These are phyloP conservation scores for Blastocystis sp. DNA, from an alignment of 352 stramenopile species.

Conservation along the genomic window DNA sequence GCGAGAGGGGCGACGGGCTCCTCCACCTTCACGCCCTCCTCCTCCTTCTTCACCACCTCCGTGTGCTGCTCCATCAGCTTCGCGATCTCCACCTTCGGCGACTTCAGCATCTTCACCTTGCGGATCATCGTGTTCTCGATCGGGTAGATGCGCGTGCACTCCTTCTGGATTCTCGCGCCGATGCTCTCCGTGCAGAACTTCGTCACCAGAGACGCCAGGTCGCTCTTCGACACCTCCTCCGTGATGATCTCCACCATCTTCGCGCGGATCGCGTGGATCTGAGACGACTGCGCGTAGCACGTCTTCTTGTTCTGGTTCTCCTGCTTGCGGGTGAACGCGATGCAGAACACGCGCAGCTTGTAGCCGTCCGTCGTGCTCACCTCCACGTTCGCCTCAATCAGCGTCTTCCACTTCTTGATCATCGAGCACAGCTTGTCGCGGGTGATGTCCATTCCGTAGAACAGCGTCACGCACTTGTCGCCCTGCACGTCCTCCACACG, in stretches of 20 bases:
- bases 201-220: slow-evolving; percentile 98
- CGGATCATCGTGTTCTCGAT: slow-evolving; percentile 98
- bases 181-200: slow-evolving; percentile 98
- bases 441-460: slow-evolving; percentile 90
- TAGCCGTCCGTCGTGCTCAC: slow-evolving; percentile 99
- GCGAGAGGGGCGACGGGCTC: slow-evolving; percentile 1
- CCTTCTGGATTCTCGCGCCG: slow-evolving; percentile 95
- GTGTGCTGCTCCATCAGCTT: slow-evolving; percentile 99
- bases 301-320: slow-evolving; percentile 98
- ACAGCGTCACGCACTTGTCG: slow-evolving; percentile 84
- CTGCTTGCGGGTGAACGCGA: slow-evolving; percentile 97
- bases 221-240: slow-evolving; percentile 94
- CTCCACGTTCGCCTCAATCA: slow-evolving; percentile 98
- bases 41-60: slow-evolving; percentile 86
- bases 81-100: slow-evolving; percentile 99
- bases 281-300: slow-evolving; percentile 95
- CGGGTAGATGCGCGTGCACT: slow-evolving; percentile 95
- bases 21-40: slow-evolving; percentile 76
- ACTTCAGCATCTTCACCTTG: slow-evolving; percentile 99
- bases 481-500: slow-evolving; percentile 96
- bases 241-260: slow-evolving; percentile 99
- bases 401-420: slow-evolving; percentile 99
- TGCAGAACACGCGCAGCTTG: slow-evolving; percentile 97
- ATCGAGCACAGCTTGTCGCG: slow-evolving; percentile 99
- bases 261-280: slow-evolving; percentile 95